Percentiles rank a stretch among this genome's conserved stretches.
Conservation (phyloP, 805 yeast genomes). For the Brettanomyces nanus region DNA sequence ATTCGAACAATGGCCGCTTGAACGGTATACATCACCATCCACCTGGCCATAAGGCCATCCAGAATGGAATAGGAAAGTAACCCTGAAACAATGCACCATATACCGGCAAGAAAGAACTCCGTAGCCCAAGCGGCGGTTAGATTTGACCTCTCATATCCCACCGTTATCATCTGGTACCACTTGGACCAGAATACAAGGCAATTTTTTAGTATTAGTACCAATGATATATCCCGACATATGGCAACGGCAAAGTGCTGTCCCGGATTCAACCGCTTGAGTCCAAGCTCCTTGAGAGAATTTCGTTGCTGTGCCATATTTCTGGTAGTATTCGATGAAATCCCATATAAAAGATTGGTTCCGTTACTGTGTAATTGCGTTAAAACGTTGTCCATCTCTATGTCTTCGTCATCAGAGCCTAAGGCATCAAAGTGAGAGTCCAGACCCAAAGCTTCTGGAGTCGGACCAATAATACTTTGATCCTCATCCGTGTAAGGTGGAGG, state of each 20-base stretch:
- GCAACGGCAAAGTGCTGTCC: constrained; percentile 71
- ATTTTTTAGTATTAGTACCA: constrained; percentile 28
- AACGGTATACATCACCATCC: constrained; percentile 87
- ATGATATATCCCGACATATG: constrained; percentile 68
- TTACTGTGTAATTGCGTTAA: not conserved
- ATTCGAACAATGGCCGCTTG: constrained; percentile 85
- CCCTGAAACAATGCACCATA: constrained; percentile 92
- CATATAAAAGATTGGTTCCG: constrained; percentile 11
- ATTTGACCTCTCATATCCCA: constrained; percentile 18
- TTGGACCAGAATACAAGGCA: constrained; percentile 19
- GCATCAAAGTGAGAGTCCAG: constrained; percentile 2
- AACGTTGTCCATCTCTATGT: constrained; percentile 3
- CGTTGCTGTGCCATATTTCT: constrained; percentile 20
- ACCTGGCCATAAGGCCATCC: constrained; percentile 85
- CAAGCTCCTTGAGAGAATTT: constrained; percentile 44
- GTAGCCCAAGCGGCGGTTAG: constrained; percentile 57
- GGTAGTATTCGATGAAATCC: constrained; percentile 21
- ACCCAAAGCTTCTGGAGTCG: too few species aligned
- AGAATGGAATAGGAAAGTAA: constrained; percentile 76
- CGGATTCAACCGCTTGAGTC: constrained; percentile 65
- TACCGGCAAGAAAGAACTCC: constrained; percentile 71
- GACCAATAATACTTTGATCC: too few species aligned
- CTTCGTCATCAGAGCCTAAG: constrained; percentile 3
- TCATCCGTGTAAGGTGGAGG: too few species aligned
- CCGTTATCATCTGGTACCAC: constrained; percentile 19